Evolutionary conservation across 2,329 filamentous ascomycete species (phyloP).

Genomic region (Clonostachys chloroleuca): DNA sequence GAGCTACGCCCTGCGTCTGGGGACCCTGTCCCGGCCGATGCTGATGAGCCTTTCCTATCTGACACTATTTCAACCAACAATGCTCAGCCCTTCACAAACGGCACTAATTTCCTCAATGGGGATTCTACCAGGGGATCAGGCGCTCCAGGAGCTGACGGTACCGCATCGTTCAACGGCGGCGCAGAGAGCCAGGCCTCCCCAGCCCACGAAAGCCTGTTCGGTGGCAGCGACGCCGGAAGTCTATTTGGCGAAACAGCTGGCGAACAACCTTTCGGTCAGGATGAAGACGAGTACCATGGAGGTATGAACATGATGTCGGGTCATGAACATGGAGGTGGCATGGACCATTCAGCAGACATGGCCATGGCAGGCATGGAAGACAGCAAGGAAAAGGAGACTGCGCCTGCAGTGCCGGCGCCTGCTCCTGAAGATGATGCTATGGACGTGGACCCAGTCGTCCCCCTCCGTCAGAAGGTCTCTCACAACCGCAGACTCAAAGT

Average conservation of each 20-base stretch:
- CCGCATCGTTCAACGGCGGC: slow-evolving; percentile 19
- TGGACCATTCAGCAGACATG: slow-evolving; percentile 37
- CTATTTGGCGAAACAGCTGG: slow-evolving; percentile 76
- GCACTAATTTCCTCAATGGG: slow-evolving; percentile 12
- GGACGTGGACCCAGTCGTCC: slow-evolving; percentile 15
- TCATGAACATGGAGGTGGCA: slow-evolving; percentile 29
- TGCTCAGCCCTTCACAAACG: slow-evolving; percentile 52
- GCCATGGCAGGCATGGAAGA: slow-evolving; percentile 27
- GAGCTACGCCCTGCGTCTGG: slow-evolving; percentile 78
- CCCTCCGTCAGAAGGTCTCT: too few species aligned
- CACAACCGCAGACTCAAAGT: neutral
- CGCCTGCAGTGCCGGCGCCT: slow-evolving; percentile 17
- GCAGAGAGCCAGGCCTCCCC: slow-evolving; percentile 62
- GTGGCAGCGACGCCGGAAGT: slow-evolving; percentile 73
- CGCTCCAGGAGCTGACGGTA: slow-evolving; percentile 19
- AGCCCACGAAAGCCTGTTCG: slow-evolving; percentile 77
- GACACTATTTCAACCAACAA: slow-evolving; percentile 79
- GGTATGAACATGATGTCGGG: slow-evolving; percentile 57
- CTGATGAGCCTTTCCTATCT: slow-evolving; percentile 50
- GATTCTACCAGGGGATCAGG: slow-evolving; percentile 1
- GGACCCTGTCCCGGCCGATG: slow-evolving; percentile 70
- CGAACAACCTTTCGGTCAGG: slow-evolving; percentile 64
- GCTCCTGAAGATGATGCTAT: slow-evolving; percentile 13
- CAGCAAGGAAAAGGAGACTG: slow-evolving; percentile 13
- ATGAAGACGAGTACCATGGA: slow-evolving; percentile 79